Base-by-base conservation (phyloP, 331 rosid genomes). In the Acacia pycnantha region DNA sequence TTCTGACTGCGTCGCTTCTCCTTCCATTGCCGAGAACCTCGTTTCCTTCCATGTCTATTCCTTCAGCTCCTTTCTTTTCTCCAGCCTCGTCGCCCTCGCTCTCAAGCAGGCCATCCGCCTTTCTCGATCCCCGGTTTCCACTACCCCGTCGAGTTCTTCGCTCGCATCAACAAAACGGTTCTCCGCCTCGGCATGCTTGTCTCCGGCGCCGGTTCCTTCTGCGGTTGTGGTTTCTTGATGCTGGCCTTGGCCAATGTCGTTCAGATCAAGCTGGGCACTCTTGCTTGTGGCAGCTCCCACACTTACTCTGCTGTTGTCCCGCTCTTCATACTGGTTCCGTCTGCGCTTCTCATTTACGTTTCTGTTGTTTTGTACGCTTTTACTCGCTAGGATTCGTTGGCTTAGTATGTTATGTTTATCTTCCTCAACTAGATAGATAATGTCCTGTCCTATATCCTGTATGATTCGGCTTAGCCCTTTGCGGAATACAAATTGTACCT, bases 51-150 rank as follows among this genome's bases (percentile, higher is more conserved):
- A 95, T 33, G 98, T 93, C 53, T 95, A 88, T 93, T 92, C 99
- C 54, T 95, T 95, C 94, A 92, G 97, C 88, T 95, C 92, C 77
- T 95, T 95, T 88, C 98, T 95, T 88, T 93, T 95, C 93, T 95
- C 98, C 71, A 95, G 98, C 88, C 95, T 95, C 59, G 27, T 95
- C 72, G 99, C 99, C n/a, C 77, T 95, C 33, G 94, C 88, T 0
- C 93, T 95, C 89, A 93, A 92, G 68, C 98, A 95, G 78, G 97
- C 89, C 58, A 85, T 92, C 44, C 93, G 97, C 79, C 88, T 95
- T 82, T 50, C 94, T 26, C 83, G 82, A 35, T 71, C 79, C 86
- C 93, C 48, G 24, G 70, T 72, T 84, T 67, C 77, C 97, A 82
- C 78, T 91, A 33, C 64, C 58, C 88, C 16, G 67, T 51, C 77